Evolutionary conservation across 2,329 filamentous ascomycete genomes (phyloP).

Genomic region (Cadophora malorum): DNA sequence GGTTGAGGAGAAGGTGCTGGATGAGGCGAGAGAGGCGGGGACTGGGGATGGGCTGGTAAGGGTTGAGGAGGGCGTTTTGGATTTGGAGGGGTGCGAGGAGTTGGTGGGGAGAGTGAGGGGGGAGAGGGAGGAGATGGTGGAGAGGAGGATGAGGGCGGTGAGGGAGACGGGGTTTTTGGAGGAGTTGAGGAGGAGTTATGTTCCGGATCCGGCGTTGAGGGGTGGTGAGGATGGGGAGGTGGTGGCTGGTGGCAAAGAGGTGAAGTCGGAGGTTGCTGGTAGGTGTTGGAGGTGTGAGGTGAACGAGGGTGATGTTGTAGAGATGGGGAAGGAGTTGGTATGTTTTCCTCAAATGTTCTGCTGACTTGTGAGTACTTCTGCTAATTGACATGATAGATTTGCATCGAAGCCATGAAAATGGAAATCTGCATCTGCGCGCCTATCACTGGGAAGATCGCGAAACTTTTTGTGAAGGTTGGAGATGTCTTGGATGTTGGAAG

Average conservation of each 20-base stretch:
- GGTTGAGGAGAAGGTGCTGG: conserved; percentile 7
- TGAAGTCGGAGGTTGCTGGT: conserved; percentile 17
- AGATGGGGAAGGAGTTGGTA: conserved; percentile 51
- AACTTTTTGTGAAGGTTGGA: conserved; percentile 15
- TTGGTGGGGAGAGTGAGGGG: background rate
- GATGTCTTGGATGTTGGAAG: conserved; percentile 17
- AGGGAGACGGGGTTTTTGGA: conserved; percentile 32
- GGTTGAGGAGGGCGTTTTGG: conserved; percentile 17
- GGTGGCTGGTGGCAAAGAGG: background rate
- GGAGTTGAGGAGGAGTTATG: background rate
- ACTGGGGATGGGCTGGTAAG: background rate
- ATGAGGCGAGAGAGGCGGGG: conserved; percentile 9
- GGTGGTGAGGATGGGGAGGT: background rate
- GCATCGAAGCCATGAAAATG: conserved; percentile 71
- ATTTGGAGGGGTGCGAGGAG: conserved; percentile 5
- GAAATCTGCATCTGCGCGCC: conserved; percentile 62
- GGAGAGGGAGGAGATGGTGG: background rate
- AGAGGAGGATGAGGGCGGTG: conserved; percentile 21
- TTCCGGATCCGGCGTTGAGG: background rate
- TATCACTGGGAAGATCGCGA: background rate
- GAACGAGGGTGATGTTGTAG: conserved; percentile 52
- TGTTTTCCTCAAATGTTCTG: background rate
- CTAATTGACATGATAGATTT: conserved; percentile 6
- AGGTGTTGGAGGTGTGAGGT: conserved; percentile 49
- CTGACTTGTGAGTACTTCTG: background rate